phyloP scores from a whole-genome alignment of 139 green algal species.

The Picochlorum sp. region DNA sequence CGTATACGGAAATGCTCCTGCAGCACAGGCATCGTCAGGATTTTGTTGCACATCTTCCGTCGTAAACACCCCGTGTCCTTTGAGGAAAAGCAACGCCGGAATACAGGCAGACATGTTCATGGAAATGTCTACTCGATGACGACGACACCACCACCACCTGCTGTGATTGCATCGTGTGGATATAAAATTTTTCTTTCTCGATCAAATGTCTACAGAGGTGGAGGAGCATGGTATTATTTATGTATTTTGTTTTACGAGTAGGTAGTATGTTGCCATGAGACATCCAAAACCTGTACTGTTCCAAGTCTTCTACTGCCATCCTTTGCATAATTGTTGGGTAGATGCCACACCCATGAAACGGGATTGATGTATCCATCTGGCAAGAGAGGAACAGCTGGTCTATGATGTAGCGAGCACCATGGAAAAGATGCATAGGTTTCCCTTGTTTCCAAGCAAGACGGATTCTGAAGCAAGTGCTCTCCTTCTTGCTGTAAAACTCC shows the following conservation, averaged over 20 bases:
- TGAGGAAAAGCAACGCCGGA: too few species aligned
- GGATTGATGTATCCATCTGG: not conserved
- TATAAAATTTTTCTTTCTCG: too few species aligned
- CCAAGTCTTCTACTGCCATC: not conserved
- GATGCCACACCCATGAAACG: not conserved
- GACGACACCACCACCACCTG: too few species aligned
- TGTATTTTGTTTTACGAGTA: too few species aligned
- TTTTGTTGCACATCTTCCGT: too few species aligned
- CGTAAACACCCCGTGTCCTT: not conserved
- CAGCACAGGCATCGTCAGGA: slow-evolving; percentile 22
- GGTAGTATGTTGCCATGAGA: too few species aligned
- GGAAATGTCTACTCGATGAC: too few species aligned
- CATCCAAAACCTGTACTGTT: not conserved
- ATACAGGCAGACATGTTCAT: too few species aligned
- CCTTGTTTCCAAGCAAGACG: not conserved
- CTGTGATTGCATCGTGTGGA: too few species aligned
- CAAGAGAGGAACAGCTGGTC: not conserved
- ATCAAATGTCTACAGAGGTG: too few species aligned
- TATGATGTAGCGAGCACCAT: not conserved
- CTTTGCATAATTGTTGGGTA: not conserved
- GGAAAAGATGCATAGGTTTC: not conserved
- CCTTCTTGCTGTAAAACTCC: not conserved
- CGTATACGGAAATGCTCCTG: slow-evolving; percentile 52
- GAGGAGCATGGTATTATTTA: too few species aligned
- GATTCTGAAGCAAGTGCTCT: not conserved